Conservation (phyloP, 805 yeast species). For the Teunomyces gatunensis region DNA sequence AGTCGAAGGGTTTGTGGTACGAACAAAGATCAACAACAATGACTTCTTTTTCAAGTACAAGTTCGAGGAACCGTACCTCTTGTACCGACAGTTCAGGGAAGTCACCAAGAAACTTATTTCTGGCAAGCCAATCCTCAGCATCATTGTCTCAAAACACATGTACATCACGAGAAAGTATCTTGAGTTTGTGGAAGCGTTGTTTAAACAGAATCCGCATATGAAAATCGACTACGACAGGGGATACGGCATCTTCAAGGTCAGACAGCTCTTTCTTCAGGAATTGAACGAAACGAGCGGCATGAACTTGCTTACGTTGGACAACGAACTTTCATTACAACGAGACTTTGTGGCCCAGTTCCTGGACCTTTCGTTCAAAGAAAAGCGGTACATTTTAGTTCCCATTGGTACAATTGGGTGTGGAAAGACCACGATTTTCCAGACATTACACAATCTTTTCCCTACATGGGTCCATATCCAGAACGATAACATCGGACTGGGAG, state of each 20-base stretch:
- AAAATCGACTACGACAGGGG: constrained; percentile 49
- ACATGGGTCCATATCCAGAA: constrained; percentile 76
- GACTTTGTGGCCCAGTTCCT: constrained; percentile 12
- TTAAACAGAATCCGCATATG: constrained; percentile 48
- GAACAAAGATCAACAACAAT: constrained; percentile 45
- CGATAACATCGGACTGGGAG: constrained; percentile 58
- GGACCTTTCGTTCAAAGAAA: constrained; percentile 15
- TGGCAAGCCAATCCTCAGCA: constrained; percentile 11
- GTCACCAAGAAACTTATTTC: constrained; percentile 61
- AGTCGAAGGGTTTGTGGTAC: constrained; percentile 90
- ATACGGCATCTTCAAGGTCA: constrained; percentile 69
- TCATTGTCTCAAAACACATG: constrained; percentile 40
- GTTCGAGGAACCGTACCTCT: constrained; percentile 90
- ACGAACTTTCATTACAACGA: constrained; percentile 26
- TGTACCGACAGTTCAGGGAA: constrained; percentile 90
- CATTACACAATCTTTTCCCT: constrained; percentile 50
- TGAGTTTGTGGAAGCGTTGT: constrained; percentile 57
- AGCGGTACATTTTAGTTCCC: constrained; percentile 69
- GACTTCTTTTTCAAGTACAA: constrained; percentile 88
- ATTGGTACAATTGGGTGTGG: constrained; percentile 95
- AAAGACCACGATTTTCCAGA: constrained; percentile 76
- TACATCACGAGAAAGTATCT: constrained; percentile 65
- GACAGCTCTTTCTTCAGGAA: constrained; percentile 60
- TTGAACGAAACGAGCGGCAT: constrained; percentile 49
- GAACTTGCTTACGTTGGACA: constrained; percentile 53